Percentiles rank a stretch among this genome's conserved stretches.
Conservation (phyloP, 2,329 filamentous ascomycete genomes). For the Penicillium concentricum region DNA sequence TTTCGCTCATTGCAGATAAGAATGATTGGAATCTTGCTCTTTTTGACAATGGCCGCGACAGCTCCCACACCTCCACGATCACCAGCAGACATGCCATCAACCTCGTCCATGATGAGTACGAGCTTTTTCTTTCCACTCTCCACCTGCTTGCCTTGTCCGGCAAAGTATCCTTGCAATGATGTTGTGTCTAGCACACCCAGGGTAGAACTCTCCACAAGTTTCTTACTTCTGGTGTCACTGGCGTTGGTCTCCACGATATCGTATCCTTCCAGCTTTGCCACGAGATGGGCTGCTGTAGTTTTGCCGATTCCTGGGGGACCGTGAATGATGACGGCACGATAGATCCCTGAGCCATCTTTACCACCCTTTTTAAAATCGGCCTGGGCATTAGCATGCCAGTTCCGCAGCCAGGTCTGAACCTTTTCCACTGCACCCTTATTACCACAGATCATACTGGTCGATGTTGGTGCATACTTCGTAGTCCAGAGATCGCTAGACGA, state of each 20-base stretch:
- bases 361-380: slow-evolving; percentile 80
- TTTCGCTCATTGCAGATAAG: slow-evolving; percentile 95
- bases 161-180: slow-evolving; percentile 87
- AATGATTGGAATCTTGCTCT: slow-evolving; percentile 91
- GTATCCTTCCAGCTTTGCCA: slow-evolving; percentile 88
- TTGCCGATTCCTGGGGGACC: slow-evolving; percentile 96
- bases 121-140: slow-evolving; percentile 85
- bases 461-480: slow-evolving; percentile 87
- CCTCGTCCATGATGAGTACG: slow-evolving; percentile 97
- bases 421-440: slow-evolving; percentile 90
- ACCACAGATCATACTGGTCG: slow-evolving; percentile 85
- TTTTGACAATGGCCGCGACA: slow-evolving; percentile 90
- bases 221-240: slow-evolving; percentile 94
- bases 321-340: slow-evolving; percentile 90
- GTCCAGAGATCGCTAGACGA: slow-evolving; percentile 73
- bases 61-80: slow-evolving; percentile 95
- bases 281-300: slow-evolving; percentile 92
- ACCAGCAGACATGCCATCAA: slow-evolving; percentile 97
- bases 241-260: slow-evolving; percentile 95
- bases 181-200: slow-evolving; percentile 90
- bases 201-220: slow-evolving; percentile 84
- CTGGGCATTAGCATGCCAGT: slow-evolving; percentile 76
- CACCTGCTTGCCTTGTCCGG: slow-evolving; percentile 76
- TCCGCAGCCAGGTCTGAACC: slow-evolving; percentile 80
- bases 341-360: slow-evolving; percentile 76